These are phyloP conservation scores for Cornus suecica DNA, from an alignment of 148 eudicot species.

Conservation along the genomic window DNA sequence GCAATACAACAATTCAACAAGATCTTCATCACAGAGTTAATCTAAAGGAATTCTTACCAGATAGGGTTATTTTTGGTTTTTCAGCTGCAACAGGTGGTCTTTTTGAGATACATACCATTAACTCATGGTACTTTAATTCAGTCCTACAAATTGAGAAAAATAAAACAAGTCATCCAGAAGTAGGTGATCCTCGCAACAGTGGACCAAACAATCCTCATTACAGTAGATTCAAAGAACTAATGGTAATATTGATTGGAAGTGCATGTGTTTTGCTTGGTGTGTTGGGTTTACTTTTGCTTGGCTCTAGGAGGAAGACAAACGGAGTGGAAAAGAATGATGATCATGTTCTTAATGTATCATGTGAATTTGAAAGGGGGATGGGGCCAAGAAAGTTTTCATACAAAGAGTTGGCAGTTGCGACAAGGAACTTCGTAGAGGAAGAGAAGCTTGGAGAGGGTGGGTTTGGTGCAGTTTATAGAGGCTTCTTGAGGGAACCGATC, in stretches of 20 bases:
- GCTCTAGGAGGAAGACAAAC: not conserved
- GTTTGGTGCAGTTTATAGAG: too few species aligned
- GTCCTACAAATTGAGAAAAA: not conserved
- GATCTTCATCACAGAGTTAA: not conserved
- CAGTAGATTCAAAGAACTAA: not conserved
- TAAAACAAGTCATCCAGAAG: not conserved
- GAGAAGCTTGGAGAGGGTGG: too few species aligned
- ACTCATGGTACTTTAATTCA: conserved; percentile 24
- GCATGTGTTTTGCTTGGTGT: not conserved
- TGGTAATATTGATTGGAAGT: not conserved
- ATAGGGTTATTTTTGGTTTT: conserved; percentile 5
- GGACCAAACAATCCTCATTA: not conserved
- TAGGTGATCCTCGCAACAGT: not conserved
- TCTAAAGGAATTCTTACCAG: not conserved
- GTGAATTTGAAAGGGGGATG: too few species aligned
- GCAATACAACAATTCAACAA: not conserved
- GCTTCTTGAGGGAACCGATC: too few species aligned
- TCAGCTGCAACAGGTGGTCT: conserved; percentile 9
- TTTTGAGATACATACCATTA: not conserved
- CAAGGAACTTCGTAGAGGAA: too few species aligned
- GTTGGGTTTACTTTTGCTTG: not conserved
- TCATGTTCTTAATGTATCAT: too few species aligned
- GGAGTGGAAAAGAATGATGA: too few species aligned
- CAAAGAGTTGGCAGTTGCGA: too few species aligned
- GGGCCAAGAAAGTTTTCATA: too few species aligned